These are phyloP conservation scores for Fusarium burgessii DNA, from an alignment of 2,329 filamentous ascomycete species.

Conservation along the genomic window DNA sequence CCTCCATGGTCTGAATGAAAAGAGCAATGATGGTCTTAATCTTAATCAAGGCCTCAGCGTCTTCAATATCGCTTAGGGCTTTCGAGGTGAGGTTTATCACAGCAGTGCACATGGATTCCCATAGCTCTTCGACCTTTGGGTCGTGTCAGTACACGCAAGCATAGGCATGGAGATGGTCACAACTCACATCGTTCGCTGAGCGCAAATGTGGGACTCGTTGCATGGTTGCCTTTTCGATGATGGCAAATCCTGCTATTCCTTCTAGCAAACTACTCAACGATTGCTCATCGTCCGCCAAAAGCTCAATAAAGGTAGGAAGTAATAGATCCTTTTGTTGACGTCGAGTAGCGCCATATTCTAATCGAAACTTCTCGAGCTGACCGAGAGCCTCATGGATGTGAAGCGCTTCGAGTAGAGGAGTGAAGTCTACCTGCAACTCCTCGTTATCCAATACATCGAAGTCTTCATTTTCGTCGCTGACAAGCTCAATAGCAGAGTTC, in stretches of 20 bases:
- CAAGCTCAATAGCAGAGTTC: constrained; percentile 95
- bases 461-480: constrained; percentile 94
- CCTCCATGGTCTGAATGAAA: constrained; percentile 99
- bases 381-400: constrained; percentile 97
- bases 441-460: constrained; percentile 97
- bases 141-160: constrained; percentile 8
- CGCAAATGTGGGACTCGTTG: constrained; percentile 85
- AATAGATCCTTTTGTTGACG: constrained; percentile 92
- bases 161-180: background rate
- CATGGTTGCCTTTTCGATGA: constrained; percentile 95
- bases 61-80: constrained; percentile 81
- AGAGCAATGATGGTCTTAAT: constrained; percentile 93
- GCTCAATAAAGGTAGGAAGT: constrained; percentile 78
- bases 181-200: constrained; percentile 80
- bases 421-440: constrained; percentile 93
- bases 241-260: constrained; percentile 94
- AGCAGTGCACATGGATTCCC: constrained; percentile 97
- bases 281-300: constrained; percentile 85
- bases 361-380: constrained; percentile 89
- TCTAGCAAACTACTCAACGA: constrained; percentile 92
- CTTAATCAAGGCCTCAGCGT: constrained; percentile 90
- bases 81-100: constrained; percentile 85
- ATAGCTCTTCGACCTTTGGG: constrained; percentile 88
- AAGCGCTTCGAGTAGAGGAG: constrained; percentile 91
- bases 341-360: constrained; percentile 92